Conservation (phyloP, 2,329 filamentous ascomycete genomes). For the Ophiocordyceps camponoti-floridani region DNA sequence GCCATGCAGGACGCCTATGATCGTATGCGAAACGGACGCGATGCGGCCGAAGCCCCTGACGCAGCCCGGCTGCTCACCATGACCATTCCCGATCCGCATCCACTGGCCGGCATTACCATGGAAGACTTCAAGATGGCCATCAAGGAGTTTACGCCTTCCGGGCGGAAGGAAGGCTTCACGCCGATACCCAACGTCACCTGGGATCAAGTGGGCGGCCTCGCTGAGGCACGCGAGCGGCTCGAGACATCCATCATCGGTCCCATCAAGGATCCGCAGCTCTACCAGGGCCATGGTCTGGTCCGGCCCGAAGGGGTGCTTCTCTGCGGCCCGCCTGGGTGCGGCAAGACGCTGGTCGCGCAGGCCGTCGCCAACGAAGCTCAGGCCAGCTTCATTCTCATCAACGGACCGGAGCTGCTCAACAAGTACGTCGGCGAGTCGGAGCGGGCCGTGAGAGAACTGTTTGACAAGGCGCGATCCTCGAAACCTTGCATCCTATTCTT, state of each 20-base stretch:
- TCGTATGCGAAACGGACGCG: constrained; percentile 1
- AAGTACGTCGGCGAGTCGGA: constrained; percentile 97
- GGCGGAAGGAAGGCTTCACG: constrained; percentile 77
- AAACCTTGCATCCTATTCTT: constrained; percentile 95
- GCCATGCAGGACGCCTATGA: constrained; percentile 1
- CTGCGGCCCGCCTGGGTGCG: constrained; percentile 92
- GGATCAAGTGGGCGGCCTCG: constrained; percentile 76
- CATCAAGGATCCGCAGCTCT: constrained; percentile 66
- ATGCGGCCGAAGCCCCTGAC: constrained; percentile 2
- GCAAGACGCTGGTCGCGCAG: constrained; percentile 91
- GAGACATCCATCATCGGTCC: constrained; percentile 76
- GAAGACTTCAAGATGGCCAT: constrained; percentile 58
- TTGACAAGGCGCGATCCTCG: constrained; percentile 69
- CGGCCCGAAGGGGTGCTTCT: constrained; percentile 77
- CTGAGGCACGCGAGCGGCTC: constrained; percentile 63
- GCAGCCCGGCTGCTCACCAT: neutral
- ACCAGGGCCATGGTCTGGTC: constrained; percentile 58
- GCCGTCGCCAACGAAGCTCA: constrained; percentile 90
- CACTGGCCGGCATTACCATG: constrained; percentile 5
- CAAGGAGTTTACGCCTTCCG: constrained; percentile 43
- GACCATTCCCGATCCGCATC: constrained; percentile 1
- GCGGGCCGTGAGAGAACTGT: constrained; percentile 80
- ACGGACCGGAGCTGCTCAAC: constrained; percentile 88
- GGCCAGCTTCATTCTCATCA: constrained; percentile 96
- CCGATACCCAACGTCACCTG: constrained; percentile 89